Base-by-base conservation (phyloP, 257 asterid genomes). In the Solanum pimpinellifolium region DNA sequence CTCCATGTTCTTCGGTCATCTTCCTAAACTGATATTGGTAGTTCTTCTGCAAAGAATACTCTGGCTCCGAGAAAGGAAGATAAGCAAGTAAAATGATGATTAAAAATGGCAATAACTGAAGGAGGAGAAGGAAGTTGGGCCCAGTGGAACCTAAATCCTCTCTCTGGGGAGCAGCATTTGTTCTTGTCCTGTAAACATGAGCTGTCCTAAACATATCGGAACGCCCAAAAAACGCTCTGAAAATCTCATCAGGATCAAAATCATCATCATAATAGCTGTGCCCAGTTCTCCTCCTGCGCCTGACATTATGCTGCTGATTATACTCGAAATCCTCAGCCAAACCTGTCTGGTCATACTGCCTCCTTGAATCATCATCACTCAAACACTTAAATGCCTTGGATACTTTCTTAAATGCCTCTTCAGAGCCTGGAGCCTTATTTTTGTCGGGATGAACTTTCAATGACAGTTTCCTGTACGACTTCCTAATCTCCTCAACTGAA, bases 361-460 rank as follows among this genome's bases (percentile, higher is more conserved):
- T 93, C 93, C 99, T 95, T 2, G 97, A 93, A 16, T 95, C 96
- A 85, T 89, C 98, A 85, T 97, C 98, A 87, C 99, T 95, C 93
- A 97, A 92, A 89, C 98, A 97, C 89, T 95, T 94, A 86, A 97
- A 97, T 1, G 98, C 99, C 92, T 94, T 95, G 92, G 97, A 92
- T 81, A 97, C 98, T 90, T 91, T 93, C 94, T 97, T 97, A 85
- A 97, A 97, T 1, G 98, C 99, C 87, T 95, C 98, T 92, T 97
- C 99, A 18, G 99, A 92, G 2, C 99, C 99, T 1, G 99, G 98
- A 5, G 99, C 98, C 92, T 94, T 94, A 84, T 95, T 96, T 93
- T 95, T 96, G 89, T 97, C 99, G 1, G 99, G 99, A 88, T 97
- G 99, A 83, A 97, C 99, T 91, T 95, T 97, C 92, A 97, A 90